Evolutionary conservation across 2,329 filamentous ascomycete genomes (phyloP).

Genomic region (Massarina eburnea): DNA sequence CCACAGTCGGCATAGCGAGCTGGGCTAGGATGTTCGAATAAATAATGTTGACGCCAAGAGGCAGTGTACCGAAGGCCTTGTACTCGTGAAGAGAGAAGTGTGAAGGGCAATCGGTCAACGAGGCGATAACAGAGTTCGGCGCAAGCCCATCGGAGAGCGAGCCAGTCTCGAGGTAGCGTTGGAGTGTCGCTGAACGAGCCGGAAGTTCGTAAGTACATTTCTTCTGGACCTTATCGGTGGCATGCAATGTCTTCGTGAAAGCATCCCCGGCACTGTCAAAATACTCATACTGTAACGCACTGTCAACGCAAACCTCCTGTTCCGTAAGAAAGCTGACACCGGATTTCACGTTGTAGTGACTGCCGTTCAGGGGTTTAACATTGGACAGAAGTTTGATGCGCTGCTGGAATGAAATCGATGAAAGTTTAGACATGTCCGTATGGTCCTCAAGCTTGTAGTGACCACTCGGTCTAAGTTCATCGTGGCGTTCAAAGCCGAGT

Average conservation of each 20-base stretch:
- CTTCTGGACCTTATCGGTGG: constrained; percentile 17
- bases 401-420: not conserved
- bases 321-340: constrained; percentile 27
- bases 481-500: constrained; percentile 28
- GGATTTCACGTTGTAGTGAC: constrained; percentile 36
- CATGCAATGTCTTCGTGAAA: constrained; percentile 15
- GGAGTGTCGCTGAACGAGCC: constrained; percentile 31
- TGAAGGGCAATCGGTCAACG: constrained; percentile 45
- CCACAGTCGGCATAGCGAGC: constrained; percentile 51
- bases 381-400: constrained; percentile 41
- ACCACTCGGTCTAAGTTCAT: not conserved
- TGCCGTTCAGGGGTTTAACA: constrained; percentile 39
- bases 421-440: constrained; percentile 6
- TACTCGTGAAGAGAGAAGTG: constrained; percentile 58
- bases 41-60: constrained; percentile 52
- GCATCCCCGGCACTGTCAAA: constrained; percentile 20
- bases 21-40: constrained; percentile 60
- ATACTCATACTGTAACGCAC: constrained; percentile 47
- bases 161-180: constrained; percentile 45
- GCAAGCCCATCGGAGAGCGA: constrained; percentile 23
- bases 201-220: constrained; percentile 49
- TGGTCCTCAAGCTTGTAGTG: constrained; percentile 18
- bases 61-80: constrained; percentile 54
- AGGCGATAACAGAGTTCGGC: constrained; percentile 56
- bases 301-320: constrained; percentile 48